Conservation (phyloP, 129 eudicot species). For the Lactuca sativa region DNA sequence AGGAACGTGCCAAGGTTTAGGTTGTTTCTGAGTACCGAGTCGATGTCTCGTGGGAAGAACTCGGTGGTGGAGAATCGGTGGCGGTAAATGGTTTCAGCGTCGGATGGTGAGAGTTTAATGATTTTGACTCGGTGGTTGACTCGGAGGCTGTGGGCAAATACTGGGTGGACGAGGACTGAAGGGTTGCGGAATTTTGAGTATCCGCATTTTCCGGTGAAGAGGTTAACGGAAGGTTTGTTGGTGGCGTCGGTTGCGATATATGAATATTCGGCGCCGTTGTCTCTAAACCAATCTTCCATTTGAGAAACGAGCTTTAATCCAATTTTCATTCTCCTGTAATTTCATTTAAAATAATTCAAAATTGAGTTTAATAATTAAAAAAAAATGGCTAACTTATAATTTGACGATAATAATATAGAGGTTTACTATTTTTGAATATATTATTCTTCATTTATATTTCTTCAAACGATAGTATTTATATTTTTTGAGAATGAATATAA, state of each 20-base stretch:
- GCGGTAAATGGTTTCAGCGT: constrained; percentile 85
- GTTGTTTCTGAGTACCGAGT: constrained; percentile 59
- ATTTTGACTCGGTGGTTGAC: constrained; percentile 42
- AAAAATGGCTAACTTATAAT: neutral
- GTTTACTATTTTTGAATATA: neutral
- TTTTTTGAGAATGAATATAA: neutral
- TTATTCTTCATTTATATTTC: neutral
- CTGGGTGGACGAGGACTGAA: constrained; percentile 88
- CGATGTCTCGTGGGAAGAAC: constrained; percentile 95
- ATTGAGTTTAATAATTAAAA: neutral
- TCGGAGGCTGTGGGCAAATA: constrained; percentile 65
- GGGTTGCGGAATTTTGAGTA: constrained; percentile 94
- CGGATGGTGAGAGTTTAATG: constrained; percentile 48
- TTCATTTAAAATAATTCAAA: neutral
- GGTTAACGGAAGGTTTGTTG: constrained; percentile 72
- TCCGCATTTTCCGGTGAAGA: constrained; percentile 76
- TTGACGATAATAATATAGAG: too few relatives aligned
- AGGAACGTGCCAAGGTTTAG: constrained; percentile 79
- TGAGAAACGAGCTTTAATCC: constrained; percentile 60
- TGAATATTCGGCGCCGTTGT: constrained; percentile 83
- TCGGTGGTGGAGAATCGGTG: constrained; percentile 74
- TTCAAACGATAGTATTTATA: neutral
- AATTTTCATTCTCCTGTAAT: constrained; percentile 74
- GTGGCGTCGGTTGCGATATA: constrained; percentile 87
- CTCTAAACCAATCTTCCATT: constrained; percentile 84